Percentiles rank a stretch among this genome's conserved stretches.
These are phyloP conservation scores for Telopea speciosissima DNA, from an alignment of 177 flowering plant genomes.

Conservation along the genomic window DNA sequence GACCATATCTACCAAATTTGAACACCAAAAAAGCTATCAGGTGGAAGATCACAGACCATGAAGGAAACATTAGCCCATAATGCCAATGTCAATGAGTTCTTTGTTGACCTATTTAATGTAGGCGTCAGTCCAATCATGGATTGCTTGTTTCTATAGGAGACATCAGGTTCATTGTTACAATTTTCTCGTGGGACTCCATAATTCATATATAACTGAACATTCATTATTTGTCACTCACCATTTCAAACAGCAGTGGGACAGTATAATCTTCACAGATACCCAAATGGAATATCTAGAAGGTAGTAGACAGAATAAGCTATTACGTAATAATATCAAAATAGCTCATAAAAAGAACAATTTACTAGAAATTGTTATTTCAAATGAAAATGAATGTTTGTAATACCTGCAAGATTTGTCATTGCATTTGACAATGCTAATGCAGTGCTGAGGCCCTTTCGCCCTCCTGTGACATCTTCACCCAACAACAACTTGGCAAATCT, in stretches of 20 bases:
- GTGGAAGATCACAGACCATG: no score
- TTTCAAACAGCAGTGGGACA: neutral
- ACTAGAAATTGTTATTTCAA: neutral
- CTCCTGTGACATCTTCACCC: conserved; percentile 91
- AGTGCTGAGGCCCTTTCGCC: conserved; percentile 52
- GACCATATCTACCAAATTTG: no score
- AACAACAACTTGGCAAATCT: conserved; percentile 71
- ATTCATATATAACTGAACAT: neutral
- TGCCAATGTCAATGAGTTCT: neutral
- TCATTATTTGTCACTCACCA: neutral
- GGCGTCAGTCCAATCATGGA: neutral
- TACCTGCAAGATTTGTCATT: conserved; percentile 80
- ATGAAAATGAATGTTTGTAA: neutral
- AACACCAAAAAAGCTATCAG: no score
- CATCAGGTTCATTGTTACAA: neutral
- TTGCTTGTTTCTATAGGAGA: neutral
- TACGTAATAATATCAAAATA: neutral
- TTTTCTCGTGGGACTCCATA: neutral
- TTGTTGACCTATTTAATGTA: neutral
- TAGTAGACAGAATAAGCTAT: neutral
- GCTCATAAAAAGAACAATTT: neutral
- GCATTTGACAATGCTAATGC: conserved; percentile 88
- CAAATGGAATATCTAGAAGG: neutral
- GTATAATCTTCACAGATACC: neutral
- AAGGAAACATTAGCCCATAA: no score